Conservation (phyloP, 2,329 filamentous ascomycete species). For the Diaporthe nobilis region DNA sequence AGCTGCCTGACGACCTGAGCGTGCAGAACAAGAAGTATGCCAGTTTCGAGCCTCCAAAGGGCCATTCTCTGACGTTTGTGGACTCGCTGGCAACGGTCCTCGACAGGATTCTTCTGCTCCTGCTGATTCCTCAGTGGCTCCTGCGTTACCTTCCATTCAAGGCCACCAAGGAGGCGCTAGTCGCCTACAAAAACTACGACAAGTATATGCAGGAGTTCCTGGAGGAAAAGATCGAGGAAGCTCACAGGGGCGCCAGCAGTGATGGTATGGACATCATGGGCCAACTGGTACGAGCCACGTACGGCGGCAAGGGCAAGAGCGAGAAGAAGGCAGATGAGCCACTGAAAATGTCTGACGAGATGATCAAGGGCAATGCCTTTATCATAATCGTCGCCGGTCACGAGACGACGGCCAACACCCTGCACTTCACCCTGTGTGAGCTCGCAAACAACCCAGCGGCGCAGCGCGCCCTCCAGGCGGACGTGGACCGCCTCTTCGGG, state of each 20-base stretch:
- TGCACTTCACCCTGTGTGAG: constrained; percentile 79
- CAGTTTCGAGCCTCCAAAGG: constrained; percentile 60
- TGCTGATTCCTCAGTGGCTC: constrained; percentile 72
- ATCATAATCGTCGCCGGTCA: constrained; percentile 81
- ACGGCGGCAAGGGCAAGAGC: constrained; percentile 47
- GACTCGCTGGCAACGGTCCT: constrained; percentile 73
- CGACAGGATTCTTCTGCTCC: constrained; percentile 73
- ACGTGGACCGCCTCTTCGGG: constrained; percentile 77
- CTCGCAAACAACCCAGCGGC: constrained; percentile 75
- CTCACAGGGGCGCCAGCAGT: constrained; percentile 48
- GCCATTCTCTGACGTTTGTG: constrained; percentile 76
- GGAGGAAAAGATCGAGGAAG: constrained; percentile 67
- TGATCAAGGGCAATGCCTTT: constrained; percentile 81
- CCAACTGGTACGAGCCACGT: constrained; percentile 62
- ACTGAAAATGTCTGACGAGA: constrained; percentile 66
- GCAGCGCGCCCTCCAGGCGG: constrained; percentile 77
- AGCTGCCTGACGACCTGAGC: constrained; percentile 58
- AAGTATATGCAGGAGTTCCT: constrained; percentile 80
- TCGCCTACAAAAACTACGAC: constrained; percentile 73
- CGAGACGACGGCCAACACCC: constrained; percentile 82
- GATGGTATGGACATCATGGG: constrained; percentile 68
- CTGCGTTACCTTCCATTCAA: constrained; percentile 55
- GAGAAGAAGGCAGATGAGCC: constrained; percentile 47
- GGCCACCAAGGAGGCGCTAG: constrained; percentile 52
- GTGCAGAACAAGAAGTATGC: constrained; percentile 64